phyloP scores from a whole-genome alignment of 352 stramenopile species.

The Elongisporangium senticosum region DNA sequence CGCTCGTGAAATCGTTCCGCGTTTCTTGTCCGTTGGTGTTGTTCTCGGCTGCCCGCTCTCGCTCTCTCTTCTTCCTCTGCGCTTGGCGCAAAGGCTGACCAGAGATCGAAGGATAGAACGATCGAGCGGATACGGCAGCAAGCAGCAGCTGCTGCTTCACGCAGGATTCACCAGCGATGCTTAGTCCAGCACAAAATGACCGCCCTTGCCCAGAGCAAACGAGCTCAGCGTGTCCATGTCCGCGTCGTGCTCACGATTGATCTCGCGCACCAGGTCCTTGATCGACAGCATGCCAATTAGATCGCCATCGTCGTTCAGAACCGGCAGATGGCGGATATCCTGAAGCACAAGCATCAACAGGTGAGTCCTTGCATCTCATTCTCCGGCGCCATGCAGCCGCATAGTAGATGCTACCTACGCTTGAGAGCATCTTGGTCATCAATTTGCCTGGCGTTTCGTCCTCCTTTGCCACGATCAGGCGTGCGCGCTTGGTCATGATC shows the following conservation, averaged over 20 bases:
- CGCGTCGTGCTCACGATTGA: constrained; percentile 73
- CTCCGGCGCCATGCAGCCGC: background rate
- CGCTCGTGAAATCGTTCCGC: background rate
- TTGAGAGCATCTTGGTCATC: constrained; percentile 96
- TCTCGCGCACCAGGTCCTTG: constrained; percentile 90
- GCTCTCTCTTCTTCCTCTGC: background rate
- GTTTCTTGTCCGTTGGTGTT: background rate
- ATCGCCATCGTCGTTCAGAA: constrained; percentile 89
- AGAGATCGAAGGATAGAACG: background rate
- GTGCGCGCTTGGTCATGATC: constrained; percentile 92
- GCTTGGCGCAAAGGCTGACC: background rate
- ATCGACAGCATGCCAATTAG: constrained; percentile 93
- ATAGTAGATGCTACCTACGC: constrained; percentile 27
- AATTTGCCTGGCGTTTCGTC: constrained; percentile 86
- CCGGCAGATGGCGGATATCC: constrained; percentile 92
- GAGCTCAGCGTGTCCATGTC: constrained; percentile 77
- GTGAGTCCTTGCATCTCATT: background rate
- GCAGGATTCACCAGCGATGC: background rate
- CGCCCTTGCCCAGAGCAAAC: constrained; percentile 71
- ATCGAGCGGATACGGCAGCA: background rate
- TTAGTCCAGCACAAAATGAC: constrained; percentile 81
- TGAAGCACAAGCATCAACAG: constrained; percentile 9
- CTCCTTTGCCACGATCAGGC: constrained; percentile 84
- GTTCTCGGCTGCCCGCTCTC: background rate
- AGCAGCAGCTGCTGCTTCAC: background rate